Base-by-base conservation (phyloP, 768 basidiomycete genomes). In the Leccinellum albellum region DNA sequence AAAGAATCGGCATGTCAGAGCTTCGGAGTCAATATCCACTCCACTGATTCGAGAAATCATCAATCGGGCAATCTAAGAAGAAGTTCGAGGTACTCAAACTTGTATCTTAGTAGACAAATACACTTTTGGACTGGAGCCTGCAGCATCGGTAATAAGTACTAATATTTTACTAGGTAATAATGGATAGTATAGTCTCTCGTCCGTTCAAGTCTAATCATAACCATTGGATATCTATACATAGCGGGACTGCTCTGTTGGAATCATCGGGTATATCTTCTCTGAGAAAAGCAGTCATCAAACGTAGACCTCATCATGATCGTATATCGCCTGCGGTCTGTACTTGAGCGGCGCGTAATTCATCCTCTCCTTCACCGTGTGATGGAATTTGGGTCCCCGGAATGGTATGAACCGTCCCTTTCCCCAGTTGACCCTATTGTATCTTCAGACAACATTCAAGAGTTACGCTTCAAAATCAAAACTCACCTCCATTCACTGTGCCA, bases 401-500 rank as follows among this genome's bases (percentile, higher is more conserved):
- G 67, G 62, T 53, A 90, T 79, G n/a, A 65, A 58, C 15, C 89
- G 78, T 0, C 86, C 86, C 54, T 72, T 75, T 13, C 87, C 87
- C 3, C 85, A 58, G 63, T 89, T 79, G 15, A 68, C 40, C 33
- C 70, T 75, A 35, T 45, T n/a, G 24, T 20, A 6, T 2, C 44
- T 47, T 61, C 42, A 59, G 51, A 29, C 13, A 50, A 37, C 9
- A 12, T 35, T 56, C 24, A 21, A 40, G 15, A 8, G 12, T 21
- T 3, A 7, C 12, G 58, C 50, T 46, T 23, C 33, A 21, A 4
- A 26, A 31, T 12, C 21, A 0, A 85, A 14, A 73, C 86, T 55
- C 61, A 89, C 89, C 76, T 76, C 70, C 77, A 82, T 46, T 71
- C 72, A 10, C 57, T 73, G 58, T 82, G 79, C 87, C 86, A 88